Base-by-base conservation (phyloP, 2,329 filamentous ascomycete species). In the Aspergillus pseudotamarii region DNA sequence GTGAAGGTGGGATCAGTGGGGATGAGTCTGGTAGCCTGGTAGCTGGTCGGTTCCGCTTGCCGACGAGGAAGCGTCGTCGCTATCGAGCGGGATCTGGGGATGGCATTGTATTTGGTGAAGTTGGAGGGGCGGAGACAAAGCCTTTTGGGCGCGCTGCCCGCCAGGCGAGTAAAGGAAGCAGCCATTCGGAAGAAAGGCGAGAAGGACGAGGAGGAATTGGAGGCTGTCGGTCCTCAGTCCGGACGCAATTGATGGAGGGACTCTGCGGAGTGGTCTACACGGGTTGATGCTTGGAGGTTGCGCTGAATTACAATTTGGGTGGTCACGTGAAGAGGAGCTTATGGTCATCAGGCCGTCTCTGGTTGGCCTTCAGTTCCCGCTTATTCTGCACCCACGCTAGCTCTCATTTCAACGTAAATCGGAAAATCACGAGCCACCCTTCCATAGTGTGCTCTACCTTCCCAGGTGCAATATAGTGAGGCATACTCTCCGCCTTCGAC, bases 151-250 rank as follows among this genome's bases (percentile, higher is more conserved):
- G 84, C 81, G 78, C 83, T 83, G 79, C 84, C 81, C 77, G 84
- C 85, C 69, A 88, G 80, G 75, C 87, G 86, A 74, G 84, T 81
- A 76, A 89, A 82, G 58, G 85, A 81, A 69, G 84, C 85, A 79
- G 87, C 84, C 88, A 90, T 89, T 77, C 69, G 62, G 66, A 62
- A 68, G 62, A 66, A 60, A 59, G 64, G 59, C 64, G 64, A 68
- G 65, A 60, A 63, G 63, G 59, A 62, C 57, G 60, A 62, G 59
- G 67, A 64, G 64, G 66, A 68, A 60, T 67, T 63, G 65, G 64
- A 68, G 68, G 68, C 65, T 71, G 68, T 66, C 64, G 63, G 70
- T 73, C 73, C 74, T 77, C 73, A 74, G 71, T 72, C 77, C 75
- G 73, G 72, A 70, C 73, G 71, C 75, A 74, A 73, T 73, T 69